Evolutionary conservation across 1,284 basidiomycete genomes (phyloP), one percentile per base, ranked within the genome.

Genomic region (Cystobasidiaceae sp.): DNA sequence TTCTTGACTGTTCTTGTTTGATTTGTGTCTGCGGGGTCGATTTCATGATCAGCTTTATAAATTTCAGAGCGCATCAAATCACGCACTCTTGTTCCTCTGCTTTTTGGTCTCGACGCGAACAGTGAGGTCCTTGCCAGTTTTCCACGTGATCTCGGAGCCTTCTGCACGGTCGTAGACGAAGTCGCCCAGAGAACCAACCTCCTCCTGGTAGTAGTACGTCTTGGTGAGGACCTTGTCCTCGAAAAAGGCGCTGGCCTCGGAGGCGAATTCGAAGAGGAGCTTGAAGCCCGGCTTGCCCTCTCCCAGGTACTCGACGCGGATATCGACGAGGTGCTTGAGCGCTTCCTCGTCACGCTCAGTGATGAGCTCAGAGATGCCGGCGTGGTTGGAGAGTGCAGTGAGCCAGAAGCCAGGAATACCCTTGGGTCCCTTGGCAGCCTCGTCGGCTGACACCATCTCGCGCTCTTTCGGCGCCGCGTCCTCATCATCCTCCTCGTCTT

Each of bases 31-130:
- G 71, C 27, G 37, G 66, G 28, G 58, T 28, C 8, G 46, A 51
- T 80, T 75, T 78, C 58, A 27, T 55, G 15, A 54, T 33, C 44
- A 21, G 19, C 39, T 32, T 61, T 45, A 54, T 32, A 64, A 4
- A n/a, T n/a, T n/a, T n/a, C n/a, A n/a, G n/a, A n/a, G n/a, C n/a
- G n/a, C n/a, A n/a, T n/a, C n/a, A n/a, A n/a, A 21, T 39, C 17
- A 80, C 85, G 67, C 74, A 93, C 91, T 91, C 83, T 97, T 98
- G 82, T 97, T 97, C 74, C 93, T 83, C 80, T 97, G 94, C 83
- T 97, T 97, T 85, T 97, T 97, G 78, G 97, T 93, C 81, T 97
- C 94, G 73, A 92, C 88, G 81, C 91, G 90, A 81, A 93, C 93
- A 60, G 93, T 97, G 67, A 97, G 82, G 80, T 98, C 91, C 81